Evolutionary conservation across 2,329 filamentous ascomycete genomes (phyloP).

Genomic region (Lasiodiplodia sp.): DNA sequence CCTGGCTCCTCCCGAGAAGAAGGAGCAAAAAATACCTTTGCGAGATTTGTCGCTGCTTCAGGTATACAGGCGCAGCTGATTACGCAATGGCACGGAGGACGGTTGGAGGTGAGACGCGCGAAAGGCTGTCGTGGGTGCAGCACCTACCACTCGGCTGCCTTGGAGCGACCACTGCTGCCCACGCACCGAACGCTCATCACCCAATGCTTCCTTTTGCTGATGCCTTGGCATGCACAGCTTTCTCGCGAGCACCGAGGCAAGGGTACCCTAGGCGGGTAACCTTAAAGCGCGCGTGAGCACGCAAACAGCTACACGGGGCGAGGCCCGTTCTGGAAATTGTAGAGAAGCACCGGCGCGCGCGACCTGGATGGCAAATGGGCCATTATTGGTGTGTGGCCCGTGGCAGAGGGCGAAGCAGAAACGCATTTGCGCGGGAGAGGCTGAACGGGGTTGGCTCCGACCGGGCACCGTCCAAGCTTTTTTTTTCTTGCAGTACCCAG

Average conservation of each 20-base stretch:
- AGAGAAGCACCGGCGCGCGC: conserved; percentile 8
- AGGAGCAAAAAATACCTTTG: conserved; percentile 8
- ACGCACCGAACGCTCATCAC: background rate
- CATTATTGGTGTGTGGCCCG: conserved; percentile 1
- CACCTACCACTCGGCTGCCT: conserved; percentile 7
- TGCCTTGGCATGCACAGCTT: background rate
- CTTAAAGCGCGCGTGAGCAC: conserved; percentile 2
- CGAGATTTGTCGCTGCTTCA: conserved; percentile 14
- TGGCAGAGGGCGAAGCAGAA: background rate
- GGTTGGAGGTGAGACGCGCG: conserved; percentile 17
- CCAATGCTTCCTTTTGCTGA: background rate
- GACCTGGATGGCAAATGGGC: conserved; percentile 3
- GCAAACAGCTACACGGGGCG: conserved; percentile 1
- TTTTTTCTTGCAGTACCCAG: no score
- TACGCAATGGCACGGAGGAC: conserved; percentile 15
- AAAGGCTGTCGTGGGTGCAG: background rate
- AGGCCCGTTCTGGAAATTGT: background rate
- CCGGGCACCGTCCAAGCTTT: no score
- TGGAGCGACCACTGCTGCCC: background rate
- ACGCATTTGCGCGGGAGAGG: conserved; percentile 12
- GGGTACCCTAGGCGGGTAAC: background rate
- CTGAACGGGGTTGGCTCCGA: conserved; percentile 20
- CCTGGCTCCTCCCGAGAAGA: background rate
- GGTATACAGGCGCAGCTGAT: conserved; percentile 14
- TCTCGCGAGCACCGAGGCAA: background rate